Base-by-base conservation (phyloP, 352 stramenopile genomes). In the Plasmopara viticola region DNA sequence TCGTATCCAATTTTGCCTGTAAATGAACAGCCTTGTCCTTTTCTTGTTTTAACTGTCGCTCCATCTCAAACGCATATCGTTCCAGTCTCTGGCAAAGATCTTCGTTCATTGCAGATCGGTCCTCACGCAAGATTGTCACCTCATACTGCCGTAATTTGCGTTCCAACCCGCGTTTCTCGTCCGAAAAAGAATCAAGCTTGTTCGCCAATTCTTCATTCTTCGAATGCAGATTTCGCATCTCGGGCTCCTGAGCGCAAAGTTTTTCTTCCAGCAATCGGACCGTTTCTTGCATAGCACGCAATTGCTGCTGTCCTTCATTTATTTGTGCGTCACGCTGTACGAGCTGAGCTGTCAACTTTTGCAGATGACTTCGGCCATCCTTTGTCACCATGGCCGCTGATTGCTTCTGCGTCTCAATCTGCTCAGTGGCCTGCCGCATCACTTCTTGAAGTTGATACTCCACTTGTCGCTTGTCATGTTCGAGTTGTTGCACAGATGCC, bases 391-490 rank as follows among this genome's bases (percentile, higher is more conserved):
- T 48, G 44, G 62, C 62, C 37, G 66, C 60, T 14, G 66, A 66
- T 35, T 81, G 66, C 35, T 81, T 69, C 15, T 83, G 71, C 5
- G 56, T 46, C 38, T 81, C 62, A 48, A 84, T 67, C 20, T 78
- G 68, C 40, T 74, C 62, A 6, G 60, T 81, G 29, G 70, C 64
- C 51, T 78, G 59, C 1, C 58, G 69, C 68, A 78, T 79, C 15
- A 82, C 20, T 49, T 80, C 63, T 31, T 79, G 60, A n/a, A 82
- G 25, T 45, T 59, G 64, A n/a, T 69, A 47, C 53, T 88, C 73
- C 3, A 86, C 48, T 2, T 62, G 58, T 4, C 48, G 64, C 25
- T 85, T 86, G 7, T 83, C 73, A 33, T 69, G 70, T 50, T 90
- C 73, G 8, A 80, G 62, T 35, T 69, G 72, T 28, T 69, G 60